These are phyloP conservation scores for Sporothrix sp. DNA, from an alignment of 2,329 filamentous ascomycete genomes.

Conservation along the genomic window DNA sequence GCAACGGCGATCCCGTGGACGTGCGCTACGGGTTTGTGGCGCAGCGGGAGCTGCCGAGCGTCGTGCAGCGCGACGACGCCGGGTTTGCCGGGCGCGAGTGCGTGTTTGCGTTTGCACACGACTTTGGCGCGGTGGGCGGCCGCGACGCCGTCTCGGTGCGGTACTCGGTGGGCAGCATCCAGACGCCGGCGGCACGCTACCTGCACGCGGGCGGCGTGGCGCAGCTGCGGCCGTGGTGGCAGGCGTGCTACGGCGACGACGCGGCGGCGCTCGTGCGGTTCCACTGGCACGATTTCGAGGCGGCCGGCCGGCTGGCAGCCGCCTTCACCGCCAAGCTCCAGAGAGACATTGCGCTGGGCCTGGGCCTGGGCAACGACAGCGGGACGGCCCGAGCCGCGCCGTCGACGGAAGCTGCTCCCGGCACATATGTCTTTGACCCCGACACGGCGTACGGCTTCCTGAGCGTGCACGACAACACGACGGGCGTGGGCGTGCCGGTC, in stretches of 20 bases:
- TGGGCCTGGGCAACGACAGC: neutral
- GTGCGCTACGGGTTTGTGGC: slow-evolving; percentile 57
- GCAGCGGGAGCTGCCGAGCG: slow-evolving; percentile 53
- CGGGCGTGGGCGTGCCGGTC: slow-evolving; percentile 52
- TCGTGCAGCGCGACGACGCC: slow-evolving; percentile 56
- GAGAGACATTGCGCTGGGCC: neutral
- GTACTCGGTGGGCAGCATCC: slow-evolving; percentile 69
- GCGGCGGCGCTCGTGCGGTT: slow-evolving; percentile 57
- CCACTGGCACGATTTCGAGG: slow-evolving; percentile 65
- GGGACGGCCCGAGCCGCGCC: neutral
- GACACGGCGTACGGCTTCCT: slow-evolving; percentile 30
- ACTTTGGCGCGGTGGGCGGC: slow-evolving; percentile 32
- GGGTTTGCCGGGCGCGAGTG: slow-evolving; percentile 68
- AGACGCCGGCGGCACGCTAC: slow-evolving; percentile 71
- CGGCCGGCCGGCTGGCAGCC: slow-evolving; percentile 26
- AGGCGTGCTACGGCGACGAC: slow-evolving; percentile 56
- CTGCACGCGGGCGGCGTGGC: slow-evolving; percentile 67
- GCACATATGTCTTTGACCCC: slow-evolving; percentile 17
- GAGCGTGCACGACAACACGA: slow-evolving; percentile 48
- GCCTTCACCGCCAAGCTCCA: neutral
- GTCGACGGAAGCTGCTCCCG: neutral
- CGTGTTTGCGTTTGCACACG: slow-evolving; percentile 68
- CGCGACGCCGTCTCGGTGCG: slow-evolving; percentile 43
- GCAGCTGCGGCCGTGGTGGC: slow-evolving; percentile 70
- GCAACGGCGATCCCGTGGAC: slow-evolving; percentile 54